phyloP scores from a whole-genome alignment of 257 asterid genomes.

The Coffea eugenioides region DNA sequence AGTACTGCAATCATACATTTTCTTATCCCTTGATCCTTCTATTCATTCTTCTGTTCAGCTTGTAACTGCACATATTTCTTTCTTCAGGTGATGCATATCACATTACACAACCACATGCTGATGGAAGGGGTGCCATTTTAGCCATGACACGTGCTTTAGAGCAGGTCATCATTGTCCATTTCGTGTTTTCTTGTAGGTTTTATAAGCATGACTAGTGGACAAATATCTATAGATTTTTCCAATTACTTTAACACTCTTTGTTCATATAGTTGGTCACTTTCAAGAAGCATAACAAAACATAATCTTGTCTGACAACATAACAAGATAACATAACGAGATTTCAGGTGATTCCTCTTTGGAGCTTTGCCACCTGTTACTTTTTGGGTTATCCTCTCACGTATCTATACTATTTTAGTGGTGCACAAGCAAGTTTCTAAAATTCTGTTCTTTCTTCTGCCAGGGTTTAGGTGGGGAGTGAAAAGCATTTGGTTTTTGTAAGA shows the following conservation, averaged over 20 bases:
- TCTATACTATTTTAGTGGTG: too few relatives aligned
- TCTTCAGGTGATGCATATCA: conserved; percentile 86
- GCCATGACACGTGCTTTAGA: conserved; percentile 89
- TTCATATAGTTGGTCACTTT: background rate
- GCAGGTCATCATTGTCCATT: conserved; percentile 46
- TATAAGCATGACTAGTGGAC: background rate
- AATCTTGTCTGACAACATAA: too few relatives aligned
- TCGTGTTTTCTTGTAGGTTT: background rate
- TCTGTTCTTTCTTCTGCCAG: too few relatives aligned
- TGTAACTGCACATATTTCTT: conserved; percentile 13
- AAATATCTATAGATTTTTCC: background rate
- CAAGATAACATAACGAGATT: too few relatives aligned
- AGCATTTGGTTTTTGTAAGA: too few relatives aligned
- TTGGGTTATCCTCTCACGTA: too few relatives aligned
- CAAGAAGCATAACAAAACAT: background rate
- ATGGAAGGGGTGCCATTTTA: conserved; percentile 88
- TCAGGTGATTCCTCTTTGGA: too few relatives aligned
- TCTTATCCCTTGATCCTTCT: background rate
- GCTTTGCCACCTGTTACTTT: too few relatives aligned
- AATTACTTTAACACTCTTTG: background rate
- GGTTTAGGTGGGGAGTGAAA: too few relatives aligned
- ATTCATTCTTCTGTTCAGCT: conserved; percentile 18
- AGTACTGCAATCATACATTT: conserved; percentile 16
- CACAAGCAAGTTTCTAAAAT: too few relatives aligned
- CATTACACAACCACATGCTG: conserved; percentile 87